Evolutionary conservation across 164 flowering plant genomes (phyloP).

Genomic region (Berberis thunbergii): DNA sequence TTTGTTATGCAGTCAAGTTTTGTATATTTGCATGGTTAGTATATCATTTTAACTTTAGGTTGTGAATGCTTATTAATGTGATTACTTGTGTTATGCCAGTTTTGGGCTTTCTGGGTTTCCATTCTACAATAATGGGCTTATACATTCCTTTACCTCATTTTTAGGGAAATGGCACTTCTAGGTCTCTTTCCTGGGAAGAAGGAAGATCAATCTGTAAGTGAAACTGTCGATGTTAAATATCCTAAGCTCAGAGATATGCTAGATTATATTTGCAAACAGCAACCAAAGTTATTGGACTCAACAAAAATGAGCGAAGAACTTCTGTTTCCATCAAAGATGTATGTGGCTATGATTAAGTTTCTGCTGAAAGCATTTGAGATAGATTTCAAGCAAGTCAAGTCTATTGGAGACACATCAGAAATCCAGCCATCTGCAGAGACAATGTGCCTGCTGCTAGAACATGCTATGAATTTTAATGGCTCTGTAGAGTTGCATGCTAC

Average conservation of each 20-base stretch:
- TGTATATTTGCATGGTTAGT: too few relatives aligned
- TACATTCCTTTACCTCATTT: constrained; percentile 3
- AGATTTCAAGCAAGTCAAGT: constrained; percentile 28
- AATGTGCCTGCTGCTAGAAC: constrained; percentile 70
- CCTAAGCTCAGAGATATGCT: constrained; percentile 67
- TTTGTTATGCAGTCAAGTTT: too few relatives aligned
- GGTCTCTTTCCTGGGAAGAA: constrained; percentile 66
- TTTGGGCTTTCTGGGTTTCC: background rate
- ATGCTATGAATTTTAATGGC: constrained; percentile 90
- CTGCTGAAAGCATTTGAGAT: constrained; percentile 72
- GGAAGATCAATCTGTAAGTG: constrained; percentile 17
- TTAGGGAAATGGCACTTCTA: constrained; percentile 89
- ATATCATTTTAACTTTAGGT: too few relatives aligned
- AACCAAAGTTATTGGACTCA: constrained; percentile 59
- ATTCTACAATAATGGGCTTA: background rate
- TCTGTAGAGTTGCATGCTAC: constrained; percentile 87
- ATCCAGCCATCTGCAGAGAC: constrained; percentile 42
- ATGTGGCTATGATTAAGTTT: constrained; percentile 72
- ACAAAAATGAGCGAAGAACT: constrained; percentile 54
- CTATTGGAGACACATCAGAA: constrained; percentile 23
- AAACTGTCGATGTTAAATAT: constrained; percentile 31
- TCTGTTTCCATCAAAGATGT: constrained; percentile 70
- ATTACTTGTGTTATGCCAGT: too few relatives aligned
- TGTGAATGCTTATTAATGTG: too few relatives aligned
- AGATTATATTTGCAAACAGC: constrained; percentile 58